These are phyloP conservation scores for Agaricus blazei DNA, from an alignment of 768 basidiomycete species.

Conservation along the genomic window DNA sequence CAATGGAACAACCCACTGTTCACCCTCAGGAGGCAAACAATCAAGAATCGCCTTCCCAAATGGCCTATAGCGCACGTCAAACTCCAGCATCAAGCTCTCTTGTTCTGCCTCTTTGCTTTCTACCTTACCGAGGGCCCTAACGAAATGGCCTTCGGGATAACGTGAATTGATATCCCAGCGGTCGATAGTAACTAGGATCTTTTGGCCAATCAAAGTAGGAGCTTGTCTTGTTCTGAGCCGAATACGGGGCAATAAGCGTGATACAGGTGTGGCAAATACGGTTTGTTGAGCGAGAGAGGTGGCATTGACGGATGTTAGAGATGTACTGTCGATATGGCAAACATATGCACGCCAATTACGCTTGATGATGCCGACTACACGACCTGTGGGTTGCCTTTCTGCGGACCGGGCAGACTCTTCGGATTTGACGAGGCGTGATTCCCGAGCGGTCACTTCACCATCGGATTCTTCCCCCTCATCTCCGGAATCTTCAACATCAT, in stretches of 20 bases:
- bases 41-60: conserved; percentile 94
- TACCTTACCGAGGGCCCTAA: conserved; percentile 83
- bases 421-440: conserved; percentile 35
- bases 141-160: conserved; percentile 97
- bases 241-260: conserved; percentile 87
- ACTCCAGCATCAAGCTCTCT: conserved; percentile 89
- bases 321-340: conserved; percentile 90
- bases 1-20: conserved; percentile 86
- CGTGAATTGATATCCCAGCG: conserved; percentile 83
- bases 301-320: conserved; percentile 70
- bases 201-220: conserved; percentile 80
- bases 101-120: conserved; percentile 97
- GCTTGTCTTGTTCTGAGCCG: conserved; percentile 94
- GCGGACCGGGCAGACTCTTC: conserved; percentile 28
- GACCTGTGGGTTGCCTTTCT: conserved; percentile 87
- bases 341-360: conserved; percentile 97
- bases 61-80: conserved; percentile 92
- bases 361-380: conserved; percentile 87
- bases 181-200: conserved; percentile 95
- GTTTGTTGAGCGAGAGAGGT: conserved; percentile 85
- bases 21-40: conserved; percentile 87
- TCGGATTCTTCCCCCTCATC: conserved; percentile 48
- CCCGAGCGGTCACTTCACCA: conserved; percentile 31
- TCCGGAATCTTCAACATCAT: conserved; percentile 75
- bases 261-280: conserved; percentile 92